These are phyloP conservation scores for Pyrus communis DNA, from an alignment of 306 rosid genomes.

Conservation along the genomic window DNA sequence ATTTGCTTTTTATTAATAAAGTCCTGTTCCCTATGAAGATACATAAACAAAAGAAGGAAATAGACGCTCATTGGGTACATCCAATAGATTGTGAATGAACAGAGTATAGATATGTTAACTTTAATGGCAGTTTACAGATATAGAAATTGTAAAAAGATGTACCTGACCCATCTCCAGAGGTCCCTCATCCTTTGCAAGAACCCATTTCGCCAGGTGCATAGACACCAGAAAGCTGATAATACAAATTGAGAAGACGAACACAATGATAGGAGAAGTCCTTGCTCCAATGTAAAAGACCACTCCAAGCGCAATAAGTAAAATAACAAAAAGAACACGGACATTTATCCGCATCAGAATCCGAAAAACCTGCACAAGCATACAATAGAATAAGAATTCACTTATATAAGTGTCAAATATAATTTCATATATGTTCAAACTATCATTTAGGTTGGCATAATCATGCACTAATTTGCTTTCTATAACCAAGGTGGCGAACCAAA, in stretches of 20 bases:
- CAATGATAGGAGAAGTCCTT: slow-evolving; percentile 71
- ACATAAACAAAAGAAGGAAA: neutral
- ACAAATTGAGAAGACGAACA: slow-evolving; percentile 84
- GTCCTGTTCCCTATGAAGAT: neutral
- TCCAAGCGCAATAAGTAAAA: slow-evolving; percentile 65
- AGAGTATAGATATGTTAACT: neutral
- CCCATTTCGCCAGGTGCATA: slow-evolving; percentile 80
- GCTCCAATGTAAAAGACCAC: slow-evolving; percentile 86
- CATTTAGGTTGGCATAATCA: neutral
- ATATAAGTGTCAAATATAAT: neutral
- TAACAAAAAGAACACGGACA: slow-evolving; percentile 54
- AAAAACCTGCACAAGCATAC: slow-evolving; percentile 57
- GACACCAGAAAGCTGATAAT: slow-evolving; percentile 83
- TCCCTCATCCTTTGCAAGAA: slow-evolving; percentile 95
- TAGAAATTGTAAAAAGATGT: slow-evolving; percentile 26
- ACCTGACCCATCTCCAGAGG: slow-evolving; percentile 99
- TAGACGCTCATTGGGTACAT: neutral
- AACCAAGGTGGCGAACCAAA: neutral
- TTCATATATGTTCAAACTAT: neutral
- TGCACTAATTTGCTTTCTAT: neutral
- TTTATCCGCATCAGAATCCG: slow-evolving; percentile 69
- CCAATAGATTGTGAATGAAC: neutral
- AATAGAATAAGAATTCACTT: neutral
- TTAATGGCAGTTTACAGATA: neutral
- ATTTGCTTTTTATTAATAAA: neutral